Base-by-base conservation (phyloP, 164 flowering plant genomes). In the Nymphaea colorata region DNA sequence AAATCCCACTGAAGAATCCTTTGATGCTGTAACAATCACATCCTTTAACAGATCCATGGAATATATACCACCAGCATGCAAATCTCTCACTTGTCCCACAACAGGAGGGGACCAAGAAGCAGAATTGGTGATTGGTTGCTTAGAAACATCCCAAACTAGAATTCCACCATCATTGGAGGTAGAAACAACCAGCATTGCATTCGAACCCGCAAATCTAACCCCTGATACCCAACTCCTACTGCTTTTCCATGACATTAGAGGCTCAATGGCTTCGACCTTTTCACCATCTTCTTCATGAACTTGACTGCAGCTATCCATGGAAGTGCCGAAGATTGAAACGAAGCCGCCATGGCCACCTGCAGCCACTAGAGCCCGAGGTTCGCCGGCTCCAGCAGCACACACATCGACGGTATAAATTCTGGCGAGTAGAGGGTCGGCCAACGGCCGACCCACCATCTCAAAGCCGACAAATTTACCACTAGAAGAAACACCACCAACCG, bases 161-260 rank as follows among this genome's bases (percentile, higher is more conserved):
- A 68, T 11, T 7, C 59, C 44, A 14, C 71, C 71, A 47, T 68
- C 71, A 36, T 68, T 62, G 4, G 65, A 68, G 59, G 57, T 68
- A 2, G 71, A 68, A 61, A 68, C 55, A 4, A 68, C 43, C 12
- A 68, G 45, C 66, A 62, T 68, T 44, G 71, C 65, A 14, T 68
- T 25, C 17, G 25, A 64, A 5, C 25, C 25, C 41, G 61, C 12
- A 45, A 68, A 68, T 44, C 14, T 36, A 12, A 68, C 65, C 8
- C 66, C 66, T 4, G 71, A 68, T 4, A 68, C 59, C 71, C 71
- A 68, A 51, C 66, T 68, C 59, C 14, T 61, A n/a, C 71, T 45
- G 59, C 71, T 17, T 64, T 68, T 68, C 71, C 71, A 68, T 7
- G 41, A 43, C 71, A 68, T 61, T 12, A 68, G 59, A 62, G 71